Conservation (phyloP, 1,284 basidiomycete species). For the Ustilago trichophora region DNA sequence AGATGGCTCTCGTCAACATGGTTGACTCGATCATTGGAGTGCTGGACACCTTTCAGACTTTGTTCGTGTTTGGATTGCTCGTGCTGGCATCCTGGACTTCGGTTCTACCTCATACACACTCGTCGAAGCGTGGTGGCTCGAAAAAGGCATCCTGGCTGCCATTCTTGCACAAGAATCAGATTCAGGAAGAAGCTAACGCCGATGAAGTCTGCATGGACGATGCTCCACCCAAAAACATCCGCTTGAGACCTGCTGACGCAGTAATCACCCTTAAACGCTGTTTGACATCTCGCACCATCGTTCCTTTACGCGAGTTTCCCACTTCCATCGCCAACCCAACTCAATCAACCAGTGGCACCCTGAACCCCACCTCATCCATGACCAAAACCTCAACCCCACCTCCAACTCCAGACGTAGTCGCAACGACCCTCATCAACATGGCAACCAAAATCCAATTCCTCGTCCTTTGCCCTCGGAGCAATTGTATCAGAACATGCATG, state of each 20-base stretch:
- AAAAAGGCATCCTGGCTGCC: constrained; percentile 10
- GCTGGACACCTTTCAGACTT: constrained; percentile 25
- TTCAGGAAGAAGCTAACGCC: background rate
- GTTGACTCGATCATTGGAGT: constrained; percentile 13
- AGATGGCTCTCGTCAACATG: constrained; percentile 1
- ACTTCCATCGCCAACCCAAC: constrained; percentile 5
- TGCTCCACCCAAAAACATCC: constrained; percentile 5
- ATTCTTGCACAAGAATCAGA: background rate
- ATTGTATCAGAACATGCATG: constrained; percentile 19
- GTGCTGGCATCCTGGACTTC: constrained; percentile 30
- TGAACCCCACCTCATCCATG: no score
- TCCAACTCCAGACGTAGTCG: constrained; percentile 5
- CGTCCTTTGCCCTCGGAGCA: constrained; percentile 7
- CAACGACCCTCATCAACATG: constrained; percentile 14
- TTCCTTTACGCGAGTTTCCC: constrained; percentile 8
- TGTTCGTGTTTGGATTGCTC: constrained; percentile 27
- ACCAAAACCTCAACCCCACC: background rate
- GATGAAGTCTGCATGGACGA: constrained; percentile 1
- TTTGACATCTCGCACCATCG: constrained; percentile 16
- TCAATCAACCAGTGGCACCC: background rate
- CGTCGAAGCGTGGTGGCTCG: background rate
- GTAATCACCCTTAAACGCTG: constrained; percentile 18
- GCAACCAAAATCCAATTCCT: constrained; percentile 23
- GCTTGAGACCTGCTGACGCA: constrained; percentile 18
- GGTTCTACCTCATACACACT: background rate